These are phyloP conservation scores for Vachellia pachyceras DNA, from an alignment of 306 rosid genomes.

Conservation along the genomic window DNA sequence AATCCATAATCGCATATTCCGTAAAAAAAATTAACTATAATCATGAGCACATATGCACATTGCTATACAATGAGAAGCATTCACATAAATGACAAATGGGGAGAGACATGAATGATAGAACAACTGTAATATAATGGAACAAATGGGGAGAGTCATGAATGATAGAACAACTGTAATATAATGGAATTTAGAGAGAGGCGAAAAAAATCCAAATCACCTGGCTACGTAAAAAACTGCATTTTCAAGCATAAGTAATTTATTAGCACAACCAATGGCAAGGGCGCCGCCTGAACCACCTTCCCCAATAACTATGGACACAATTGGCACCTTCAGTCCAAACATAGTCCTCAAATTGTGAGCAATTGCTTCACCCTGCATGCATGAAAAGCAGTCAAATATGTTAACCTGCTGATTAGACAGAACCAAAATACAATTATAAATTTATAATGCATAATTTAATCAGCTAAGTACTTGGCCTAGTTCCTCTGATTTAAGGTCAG, in stretches of 20 bases:
- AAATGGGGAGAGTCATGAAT: not conserved
- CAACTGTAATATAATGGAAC: not conserved
- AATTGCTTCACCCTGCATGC: conserved; percentile 77
- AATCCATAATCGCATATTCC: too few species aligned
- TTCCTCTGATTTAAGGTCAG: conserved; percentile 79
- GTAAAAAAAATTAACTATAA: not conserved
- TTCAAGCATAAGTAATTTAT: too few species aligned
- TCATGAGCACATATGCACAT: not conserved
- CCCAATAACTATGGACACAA: conserved; percentile 73
- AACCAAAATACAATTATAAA: conserved; percentile 21
- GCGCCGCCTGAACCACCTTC: conserved; percentile 56
- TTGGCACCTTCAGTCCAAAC: conserved; percentile 78
- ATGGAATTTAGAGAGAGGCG: not conserved
- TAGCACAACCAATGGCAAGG: too few species aligned
- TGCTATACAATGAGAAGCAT: not conserved
- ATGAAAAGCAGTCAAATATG: conserved; percentile 20
- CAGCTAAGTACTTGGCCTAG: conserved; percentile 64
- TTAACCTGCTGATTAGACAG: conserved; percentile 6
- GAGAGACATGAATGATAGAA: not conserved
- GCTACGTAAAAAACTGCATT: too few species aligned
- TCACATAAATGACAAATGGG: not conserved
- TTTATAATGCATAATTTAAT: not conserved
- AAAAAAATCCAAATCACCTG: not conserved
- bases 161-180: not conserved
- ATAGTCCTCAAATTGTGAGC: conserved; percentile 72